Base-by-base conservation (phyloP, 176 grass and related monocot species). In the Panicum miliaceum region DNA sequence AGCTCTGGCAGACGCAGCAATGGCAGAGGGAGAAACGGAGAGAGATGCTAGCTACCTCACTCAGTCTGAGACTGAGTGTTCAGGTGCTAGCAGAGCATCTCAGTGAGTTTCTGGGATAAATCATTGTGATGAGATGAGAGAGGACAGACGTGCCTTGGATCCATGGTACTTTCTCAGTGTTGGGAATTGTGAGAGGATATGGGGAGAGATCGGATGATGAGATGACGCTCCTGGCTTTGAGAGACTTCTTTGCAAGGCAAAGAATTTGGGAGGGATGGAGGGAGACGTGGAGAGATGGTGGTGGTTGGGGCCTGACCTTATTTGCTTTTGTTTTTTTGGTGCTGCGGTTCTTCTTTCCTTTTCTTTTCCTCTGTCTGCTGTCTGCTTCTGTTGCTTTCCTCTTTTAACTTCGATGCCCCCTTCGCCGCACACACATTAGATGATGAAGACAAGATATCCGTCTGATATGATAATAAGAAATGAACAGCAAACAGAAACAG, bases 231-330 rank as follows among this genome's bases (percentile, higher is more conserved):
- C 88, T 34, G 56, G 46, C 36, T 80, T 66, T 79, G 51, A 76
- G 40, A 47, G 41, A 8, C 78, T 91, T 86, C 78, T 53, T 77
- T 86, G n/a, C 84, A 93, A 88, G 86, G 91, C 81, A 87, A 91
- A 93, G 86, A 75, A 76, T 84, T 64, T 80, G 37, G 20, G 54
- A 72, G 8, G 10, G 50, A 22, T 36, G 60, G 38, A 68, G 22
- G 41, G 45, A 71, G 38, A 56, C 40, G 56, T 53, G 68, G 81
- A 64, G 81, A 64, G 65, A 50, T 82, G 70, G 65, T 64, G 50
- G 84, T 87, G 40, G 82, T 82, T 89, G 84, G 83, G 84, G 4
- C 47, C 71, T 74, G 43, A 65, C 32, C 80, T 86, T 68, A 47
- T 84, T 60, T 85, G 26, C 83, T 88, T 88, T 81, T 82, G 70